Conservation (phyloP, 1,139 yeast genomes). For the Candida sp. region DNA sequence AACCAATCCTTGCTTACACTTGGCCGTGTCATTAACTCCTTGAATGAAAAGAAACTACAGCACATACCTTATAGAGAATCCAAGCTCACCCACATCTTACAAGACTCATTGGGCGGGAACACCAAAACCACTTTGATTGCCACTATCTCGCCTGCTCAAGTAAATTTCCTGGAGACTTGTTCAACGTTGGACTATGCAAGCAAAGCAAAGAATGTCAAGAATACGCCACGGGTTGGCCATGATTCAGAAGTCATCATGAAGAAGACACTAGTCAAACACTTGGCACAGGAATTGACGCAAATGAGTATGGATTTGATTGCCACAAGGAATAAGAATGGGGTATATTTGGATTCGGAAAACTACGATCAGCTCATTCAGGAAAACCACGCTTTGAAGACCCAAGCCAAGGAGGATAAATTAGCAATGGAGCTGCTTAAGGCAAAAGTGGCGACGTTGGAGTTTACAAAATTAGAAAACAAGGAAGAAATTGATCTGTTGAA, state of each 20-base stretch:
- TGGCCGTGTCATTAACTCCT: constrained; percentile 82
- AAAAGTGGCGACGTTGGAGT: constrained; percentile 15
- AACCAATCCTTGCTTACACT: constrained; percentile 83
- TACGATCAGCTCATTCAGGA: constrained; percentile 52
- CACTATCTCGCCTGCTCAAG: constrained; percentile 80
- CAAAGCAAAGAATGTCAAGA: constrained; percentile 78
- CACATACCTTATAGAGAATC: constrained; percentile 91
- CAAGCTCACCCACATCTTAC: constrained; percentile 79
- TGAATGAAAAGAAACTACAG: constrained; percentile 33
- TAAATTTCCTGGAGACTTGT: constrained; percentile 75
- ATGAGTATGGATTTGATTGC: constrained; percentile 63
- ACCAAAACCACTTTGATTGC: constrained; percentile 84
- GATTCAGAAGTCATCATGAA: constrained; percentile 60
- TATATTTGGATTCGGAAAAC: constrained; percentile 61
- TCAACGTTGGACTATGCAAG: constrained; percentile 88
- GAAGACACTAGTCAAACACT: constrained; percentile 59
- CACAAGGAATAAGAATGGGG: constrained; percentile 65
- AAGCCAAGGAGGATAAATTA: constrained; percentile 23
- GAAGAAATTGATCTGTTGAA: constrained; percentile 10
- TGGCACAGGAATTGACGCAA: constrained; percentile 59
- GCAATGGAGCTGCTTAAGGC: constrained; percentile 16
- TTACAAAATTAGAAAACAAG: constrained; percentile 11
- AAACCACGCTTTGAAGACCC: constrained; percentile 27
- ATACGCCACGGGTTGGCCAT: constrained; percentile 64
- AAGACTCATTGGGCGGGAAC: constrained; percentile 84